Percentiles rank a stretch among this genome's conserved stretches.
Conservation (phyloP, 768 basidiomycete genomes). For the Leccinum obscurum region DNA sequence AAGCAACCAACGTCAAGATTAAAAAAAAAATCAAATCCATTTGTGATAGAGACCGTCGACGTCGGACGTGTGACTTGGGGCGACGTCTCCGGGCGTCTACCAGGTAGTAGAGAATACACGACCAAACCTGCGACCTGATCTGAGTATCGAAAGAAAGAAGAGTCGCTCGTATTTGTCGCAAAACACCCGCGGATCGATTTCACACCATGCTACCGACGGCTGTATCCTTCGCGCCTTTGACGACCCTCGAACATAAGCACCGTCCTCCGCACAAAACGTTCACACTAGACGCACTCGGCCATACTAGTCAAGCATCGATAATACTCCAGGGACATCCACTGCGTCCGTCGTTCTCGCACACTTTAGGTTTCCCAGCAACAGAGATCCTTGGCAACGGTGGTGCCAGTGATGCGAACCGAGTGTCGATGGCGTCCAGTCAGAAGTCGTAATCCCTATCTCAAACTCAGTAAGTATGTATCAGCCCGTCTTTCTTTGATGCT, state of each 20-base stretch:
- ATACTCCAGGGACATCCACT: background rate
- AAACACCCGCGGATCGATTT: conserved; percentile 14
- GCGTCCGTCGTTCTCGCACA: conserved; percentile 1
- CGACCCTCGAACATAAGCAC: background rate
- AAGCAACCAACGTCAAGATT: background rate
- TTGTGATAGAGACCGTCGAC: background rate
- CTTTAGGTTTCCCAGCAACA: background rate
- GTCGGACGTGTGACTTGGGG: background rate
- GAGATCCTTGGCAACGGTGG: background rate
- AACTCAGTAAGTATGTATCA: background rate
- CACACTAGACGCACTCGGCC: background rate
- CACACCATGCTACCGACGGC: background rate
- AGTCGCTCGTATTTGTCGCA: background rate
- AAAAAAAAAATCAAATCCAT: background rate
- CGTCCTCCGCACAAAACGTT: background rate
- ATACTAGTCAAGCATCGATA: background rate
- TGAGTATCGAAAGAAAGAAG: background rate
- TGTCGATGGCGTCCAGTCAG: background rate
- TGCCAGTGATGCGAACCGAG: background rate
- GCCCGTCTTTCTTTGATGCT: background rate
- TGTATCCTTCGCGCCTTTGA: background rate
- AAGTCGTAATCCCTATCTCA: background rate
- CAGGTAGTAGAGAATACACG: conserved; percentile 6
- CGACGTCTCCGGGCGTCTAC: background rate
- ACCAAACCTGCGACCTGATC: background rate